Base-by-base conservation (phyloP, 176 grass and related monocot species). In the Carex parvula region DNA sequence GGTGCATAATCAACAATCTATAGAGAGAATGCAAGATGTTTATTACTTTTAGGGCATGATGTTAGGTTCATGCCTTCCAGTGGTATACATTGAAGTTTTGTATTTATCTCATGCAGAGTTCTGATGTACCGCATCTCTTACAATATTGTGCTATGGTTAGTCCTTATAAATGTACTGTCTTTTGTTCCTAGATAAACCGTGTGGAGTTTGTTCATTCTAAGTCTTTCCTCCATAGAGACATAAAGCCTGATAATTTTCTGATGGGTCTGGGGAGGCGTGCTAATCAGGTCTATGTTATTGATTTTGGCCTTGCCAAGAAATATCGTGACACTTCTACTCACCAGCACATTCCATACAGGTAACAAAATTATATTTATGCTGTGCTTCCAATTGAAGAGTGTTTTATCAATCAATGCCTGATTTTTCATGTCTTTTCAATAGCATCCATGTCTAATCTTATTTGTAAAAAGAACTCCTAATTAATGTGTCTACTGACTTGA, bases 271-370 rank as follows among this genome's bases (percentile, higher is more conserved):
- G 97, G 42, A 92, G 90, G 79, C 86, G 90, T 77, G 93, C 97
- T 86, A 99, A 94, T 91, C 97, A 99, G 91, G 97, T 99, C 18
- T 99, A 99, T 73, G 57, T 99, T 79, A 99, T 99, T 88, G 97
- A 99, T 69, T 99, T 99, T 61, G 97, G 97, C 37, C 93, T 99
- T 88, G 93, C 97, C 67, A 99, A 99, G 92, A 92, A 94, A 74
- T 99, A 96, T 14, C 87, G 91, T 75, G 93, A 99, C 81, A 92
- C 88, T 65, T 89, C 93, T 69, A 99, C 93, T 42, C 91, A 94
- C 83, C 93, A 95, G 73, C 97, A 96, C 82, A 99, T 96, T 85
- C 90, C 97, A 63, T 99, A 99, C 74, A 95, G 93, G 97, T 88
- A 88, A 79, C 3, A 60, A 70, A 33, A 17, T 33, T 78, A 63